Conservation (phyloP, 441 rosid genomes). For the Mallotus japonicus region DNA sequence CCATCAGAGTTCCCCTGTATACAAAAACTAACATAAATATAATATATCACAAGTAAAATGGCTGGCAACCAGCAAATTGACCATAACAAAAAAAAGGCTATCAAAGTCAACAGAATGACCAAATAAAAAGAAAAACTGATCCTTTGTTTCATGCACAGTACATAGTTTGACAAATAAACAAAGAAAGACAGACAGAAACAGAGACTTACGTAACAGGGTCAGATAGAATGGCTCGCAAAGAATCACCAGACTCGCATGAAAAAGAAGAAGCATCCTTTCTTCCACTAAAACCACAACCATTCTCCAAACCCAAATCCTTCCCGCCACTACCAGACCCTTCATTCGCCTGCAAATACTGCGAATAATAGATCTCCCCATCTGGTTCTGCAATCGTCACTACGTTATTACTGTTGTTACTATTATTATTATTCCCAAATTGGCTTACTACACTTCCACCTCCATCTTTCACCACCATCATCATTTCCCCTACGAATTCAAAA, state of each 20-base stretch:
- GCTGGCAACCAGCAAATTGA: constrained; percentile 3
- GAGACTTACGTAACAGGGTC: constrained; percentile 76
- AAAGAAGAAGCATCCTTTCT: constrained; percentile 55
- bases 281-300: constrained; percentile 69
- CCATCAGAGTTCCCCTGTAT: constrained; percentile 77
- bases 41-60: constrained; percentile 9
- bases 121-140: background rate
- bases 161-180: background rate
- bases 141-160: background rate
- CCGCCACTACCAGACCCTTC: constrained; percentile 45
- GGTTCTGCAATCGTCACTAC: constrained; percentile 51
- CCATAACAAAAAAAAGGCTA: background rate
- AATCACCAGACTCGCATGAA: constrained; percentile 60
- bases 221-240: constrained; percentile 65
- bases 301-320: constrained; percentile 51
- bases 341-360: constrained; percentile 47
- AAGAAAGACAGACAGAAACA: constrained; percentile 20
- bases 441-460: constrained; percentile 33
- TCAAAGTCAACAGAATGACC: background rate
- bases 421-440: constrained; percentile 29
- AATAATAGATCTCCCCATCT: constrained; percentile 59
- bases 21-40: constrained; percentile 25
- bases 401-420: constrained; percentile 3
- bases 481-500: constrained; percentile 37
- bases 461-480: constrained; percentile 44